A percentile compares a stretch with the other conserved stretches of the same genome.
Evolutionary conservation across 192 early-diverging fungal species (phyloP).

Genomic region (Backusella luteola): DNA sequence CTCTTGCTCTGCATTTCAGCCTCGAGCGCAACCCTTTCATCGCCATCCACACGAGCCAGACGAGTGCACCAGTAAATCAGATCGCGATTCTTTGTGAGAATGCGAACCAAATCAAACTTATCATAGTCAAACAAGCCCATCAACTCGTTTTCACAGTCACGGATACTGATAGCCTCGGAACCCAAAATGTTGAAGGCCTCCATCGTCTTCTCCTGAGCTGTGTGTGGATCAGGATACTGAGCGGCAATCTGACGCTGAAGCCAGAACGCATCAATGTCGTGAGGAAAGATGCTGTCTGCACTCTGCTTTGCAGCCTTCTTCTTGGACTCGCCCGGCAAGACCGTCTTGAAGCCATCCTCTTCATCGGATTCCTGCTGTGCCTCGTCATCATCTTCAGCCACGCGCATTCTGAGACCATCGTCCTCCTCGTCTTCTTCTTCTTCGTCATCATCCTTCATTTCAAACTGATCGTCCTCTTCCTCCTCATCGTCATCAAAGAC

Average conservation of each 20-base stretch:
- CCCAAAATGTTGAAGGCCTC: slow-evolving; percentile 72
- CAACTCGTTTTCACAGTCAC: slow-evolving; percentile 95
- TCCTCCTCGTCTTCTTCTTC: slow-evolving; percentile 58
- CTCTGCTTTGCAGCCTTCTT: slow-evolving; percentile 24
- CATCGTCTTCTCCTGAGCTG: slow-evolving; percentile 86
- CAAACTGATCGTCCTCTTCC: slow-evolving; percentile 66
- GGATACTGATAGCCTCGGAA: slow-evolving; percentile 56
- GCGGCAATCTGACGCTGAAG: slow-evolving; percentile 82
- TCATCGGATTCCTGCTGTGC: slow-evolving; percentile 54
- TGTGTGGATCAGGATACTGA: slow-evolving; percentile 83
- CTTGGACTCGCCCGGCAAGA: slow-evolving; percentile 27
- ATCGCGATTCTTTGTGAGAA: slow-evolving; percentile 85
- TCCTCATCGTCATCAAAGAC: slow-evolving; percentile 95
- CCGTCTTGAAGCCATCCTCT: slow-evolving; percentile 54
- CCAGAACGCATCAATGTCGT: slow-evolving; percentile 98
- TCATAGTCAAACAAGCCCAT: slow-evolving; percentile 96
- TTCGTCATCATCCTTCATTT: slow-evolving; percentile 56
- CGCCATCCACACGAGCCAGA: slow-evolving; percentile 71
- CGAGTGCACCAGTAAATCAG: slow-evolving; percentile 89
- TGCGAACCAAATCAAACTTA: slow-evolving; percentile 93
- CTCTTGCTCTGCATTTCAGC: slow-evolving; percentile 70
- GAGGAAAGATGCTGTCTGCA: slow-evolving; percentile 52
- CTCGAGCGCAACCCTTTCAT: slow-evolving; percentile 56
- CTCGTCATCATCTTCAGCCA: slow-evolving; percentile 50
- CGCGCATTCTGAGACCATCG: slow-evolving; percentile 37